A percentile compares a stretch with the other conserved stretches of the same genome.
Conservation (phyloP, 768 basidiomycete species). For the Auriculariales sp. region DNA sequence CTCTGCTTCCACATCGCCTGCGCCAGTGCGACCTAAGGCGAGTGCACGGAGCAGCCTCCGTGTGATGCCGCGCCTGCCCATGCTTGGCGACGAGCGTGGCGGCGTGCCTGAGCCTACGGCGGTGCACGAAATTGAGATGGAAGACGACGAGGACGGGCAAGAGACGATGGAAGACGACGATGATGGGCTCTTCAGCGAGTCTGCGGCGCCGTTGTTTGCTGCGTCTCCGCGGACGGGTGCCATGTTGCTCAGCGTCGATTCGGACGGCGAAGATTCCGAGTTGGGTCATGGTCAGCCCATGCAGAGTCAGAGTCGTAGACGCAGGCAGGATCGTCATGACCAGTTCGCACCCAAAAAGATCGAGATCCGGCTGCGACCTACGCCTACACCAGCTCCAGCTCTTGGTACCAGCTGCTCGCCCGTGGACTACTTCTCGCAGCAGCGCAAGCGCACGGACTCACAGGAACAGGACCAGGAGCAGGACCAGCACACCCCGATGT, state of each 20-base stretch:
- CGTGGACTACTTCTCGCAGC: neutral
- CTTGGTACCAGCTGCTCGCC: too few relatives aligned
- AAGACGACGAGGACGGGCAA: conserved; percentile 15
- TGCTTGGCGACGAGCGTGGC: conserved; percentile 20
- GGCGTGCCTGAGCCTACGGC: conserved; percentile 12
- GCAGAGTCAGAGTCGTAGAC: too few relatives aligned
- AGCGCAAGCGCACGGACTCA: neutral
- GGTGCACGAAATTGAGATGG: conserved; percentile 19
- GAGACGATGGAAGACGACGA: conserved; percentile 15
- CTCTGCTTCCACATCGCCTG: too few relatives aligned
- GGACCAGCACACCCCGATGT: too few relatives aligned
- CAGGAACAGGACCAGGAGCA: too few relatives aligned
- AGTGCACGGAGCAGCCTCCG: neutral
- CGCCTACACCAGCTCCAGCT: too few relatives aligned
- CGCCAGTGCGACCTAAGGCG: neutral
- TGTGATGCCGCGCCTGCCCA: conserved; percentile 36
- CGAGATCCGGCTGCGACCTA: too few relatives aligned
- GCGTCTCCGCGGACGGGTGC: neutral
- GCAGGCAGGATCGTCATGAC: too few relatives aligned
- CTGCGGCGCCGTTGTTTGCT: too few relatives aligned
- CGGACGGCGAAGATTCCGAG: neutral
- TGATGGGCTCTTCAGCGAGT: too few relatives aligned
- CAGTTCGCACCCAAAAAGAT: too few relatives aligned
- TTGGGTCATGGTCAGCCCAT: too few relatives aligned
- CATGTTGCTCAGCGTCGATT: neutral